Base-by-base conservation (phyloP, 2,329 filamentous ascomycete genomes). In the Penicillium sp. region DNA sequence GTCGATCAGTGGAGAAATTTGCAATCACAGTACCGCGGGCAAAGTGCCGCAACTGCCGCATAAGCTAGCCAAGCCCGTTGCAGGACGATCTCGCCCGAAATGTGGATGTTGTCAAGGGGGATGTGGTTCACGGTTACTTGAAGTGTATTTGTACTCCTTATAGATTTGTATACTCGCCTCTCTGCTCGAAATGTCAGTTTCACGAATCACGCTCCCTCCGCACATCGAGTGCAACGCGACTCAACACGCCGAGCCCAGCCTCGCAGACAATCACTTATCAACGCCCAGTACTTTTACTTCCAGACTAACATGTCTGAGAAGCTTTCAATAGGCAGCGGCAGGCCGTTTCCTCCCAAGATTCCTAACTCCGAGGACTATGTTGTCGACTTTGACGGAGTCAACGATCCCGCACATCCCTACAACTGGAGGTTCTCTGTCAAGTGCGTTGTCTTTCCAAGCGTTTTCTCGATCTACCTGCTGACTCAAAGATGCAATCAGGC, bases 291-390 rank as follows among this genome's bases (percentile, higher is more conserved):
- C 10, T 22, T 25, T 25, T 43, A 4, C 8, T 2, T 7, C 10
- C 8, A 14, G 22, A 11, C 31, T n/a, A 17, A 14, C 3, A 60
- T 63, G 55, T n/a, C 57, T 4, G 49, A 59, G 14, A 65, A 62
- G 58, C 20, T 34, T n/a, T 10, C 2, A 8, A 60, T 67, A 34
- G 69, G 66, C n/a, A 63, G 52, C 22, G 81, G 77, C 1, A 84
- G 82, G 62, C 73, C 79, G 1, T 81, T 80, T 57, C 82, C 83
- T 2, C 79, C 80, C 6, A 71, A 73, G 0, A 67, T 84, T 12
- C 81, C 81, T 3, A 78, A 80, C 12, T 68, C 76, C 35, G 79
- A 84, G 61, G 78, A 81, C 51, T 85, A 85, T 63, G 80, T 83
- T 4, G 81, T 84, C 15, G 82, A 84, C 42, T 84, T 84, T 59